Percentiles rank a stretch among this genome's conserved stretches.
Evolutionary conservation across 2,329 filamentous ascomycete species (phyloP).

Genomic region (Spiromastix sp.): DNA sequence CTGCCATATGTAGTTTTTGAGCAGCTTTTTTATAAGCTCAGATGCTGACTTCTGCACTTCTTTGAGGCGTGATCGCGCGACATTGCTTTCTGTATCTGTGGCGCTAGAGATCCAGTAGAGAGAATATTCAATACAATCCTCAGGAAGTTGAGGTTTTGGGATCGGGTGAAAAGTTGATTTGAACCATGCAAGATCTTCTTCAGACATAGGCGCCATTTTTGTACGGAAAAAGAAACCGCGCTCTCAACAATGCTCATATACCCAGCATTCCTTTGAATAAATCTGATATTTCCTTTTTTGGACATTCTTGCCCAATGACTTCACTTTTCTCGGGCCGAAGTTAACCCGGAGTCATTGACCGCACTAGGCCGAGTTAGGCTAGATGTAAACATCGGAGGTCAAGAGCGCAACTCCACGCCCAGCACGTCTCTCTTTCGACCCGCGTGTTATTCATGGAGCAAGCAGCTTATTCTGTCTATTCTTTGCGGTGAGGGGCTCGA

Average conservation of each 20-base stretch:
- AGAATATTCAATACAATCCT: conserved; percentile 79
- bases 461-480: background rate
- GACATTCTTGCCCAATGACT: conserved; percentile 19
- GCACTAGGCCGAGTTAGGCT: conserved; percentile 24
- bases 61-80: conserved; percentile 52
- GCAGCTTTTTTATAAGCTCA: conserved; percentile 51
- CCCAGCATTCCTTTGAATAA: no score
- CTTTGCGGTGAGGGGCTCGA: background rate
- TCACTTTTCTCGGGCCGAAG: conserved; percentile 16
- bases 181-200: conserved; percentile 55
- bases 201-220: conserved; percentile 31
- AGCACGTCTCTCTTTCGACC: background rate
- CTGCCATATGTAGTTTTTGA: conserved; percentile 94
- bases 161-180: conserved; percentile 56
- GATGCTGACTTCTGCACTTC: conserved; percentile 59
- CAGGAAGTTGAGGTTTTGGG: conserved; percentile 56
- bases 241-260: no score
- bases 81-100: conserved; percentile 39
- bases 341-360: background rate
- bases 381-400: conserved; percentile 32
- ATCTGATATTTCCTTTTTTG: background rate
- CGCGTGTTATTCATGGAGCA: background rate
- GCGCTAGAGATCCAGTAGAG: conserved; percentile 59
- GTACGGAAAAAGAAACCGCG: no score
- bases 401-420: background rate